These are phyloP conservation scores for Triticum dicoccoides DNA, from an alignment of 176 grass and related monocot genomes.

Conservation along the genomic window DNA sequence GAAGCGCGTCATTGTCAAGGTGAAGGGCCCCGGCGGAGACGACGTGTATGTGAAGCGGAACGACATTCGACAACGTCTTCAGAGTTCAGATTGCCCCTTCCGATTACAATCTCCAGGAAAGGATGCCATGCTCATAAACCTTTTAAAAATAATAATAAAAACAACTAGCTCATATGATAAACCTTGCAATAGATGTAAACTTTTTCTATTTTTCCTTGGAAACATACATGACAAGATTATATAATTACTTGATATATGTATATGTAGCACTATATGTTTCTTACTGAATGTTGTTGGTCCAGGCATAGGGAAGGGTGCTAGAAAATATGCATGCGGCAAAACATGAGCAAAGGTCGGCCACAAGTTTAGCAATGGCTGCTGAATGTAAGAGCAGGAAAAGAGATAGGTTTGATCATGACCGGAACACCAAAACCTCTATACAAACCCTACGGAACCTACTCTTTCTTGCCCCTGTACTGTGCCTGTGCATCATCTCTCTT, in stretches of 20 bases:
- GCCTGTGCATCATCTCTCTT: neutral
- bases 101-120: neutral
- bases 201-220: neutral
- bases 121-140: neutral
- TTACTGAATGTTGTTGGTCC: neutral
- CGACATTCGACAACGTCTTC: neutral
- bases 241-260: neutral
- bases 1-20: conserved; percentile 1
- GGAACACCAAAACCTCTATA: neutral
- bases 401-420: too few species aligned
- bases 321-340: neutral
- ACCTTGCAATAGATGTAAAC: neutral
- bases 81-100: neutral
- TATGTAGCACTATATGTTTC: neutral
- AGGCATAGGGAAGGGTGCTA: too few species aligned
- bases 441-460: neutral
- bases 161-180: neutral
- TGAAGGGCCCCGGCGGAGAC: neutral
- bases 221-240: neutral
- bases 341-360: neutral
- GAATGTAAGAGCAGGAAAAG: too few species aligned
- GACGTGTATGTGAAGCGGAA: neutral
- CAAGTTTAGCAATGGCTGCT: neutral
- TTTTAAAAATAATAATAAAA: too few species aligned
- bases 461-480: neutral